Percentiles rank a stretch among this genome's conserved stretches.
phyloP scores from a whole-genome alignment of 306 rosid species.

The Chamaecrista fasciculata region DNA sequence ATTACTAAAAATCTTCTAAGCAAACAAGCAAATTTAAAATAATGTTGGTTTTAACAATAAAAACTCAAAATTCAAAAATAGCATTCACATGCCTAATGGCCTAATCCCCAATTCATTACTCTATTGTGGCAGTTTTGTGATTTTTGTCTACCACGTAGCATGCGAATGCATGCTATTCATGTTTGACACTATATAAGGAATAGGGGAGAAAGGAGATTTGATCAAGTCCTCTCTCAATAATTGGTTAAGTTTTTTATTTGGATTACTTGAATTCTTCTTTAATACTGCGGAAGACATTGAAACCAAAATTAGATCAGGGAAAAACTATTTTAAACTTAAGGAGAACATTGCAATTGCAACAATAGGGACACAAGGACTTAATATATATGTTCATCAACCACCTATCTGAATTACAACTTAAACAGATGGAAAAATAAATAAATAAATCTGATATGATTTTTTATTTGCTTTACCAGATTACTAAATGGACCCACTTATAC shows the following conservation, averaged over 20 bases:
- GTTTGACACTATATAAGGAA: slow-evolving; percentile 9
- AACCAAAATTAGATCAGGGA: neutral
- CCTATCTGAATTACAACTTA: neutral
- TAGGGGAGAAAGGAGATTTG: neutral
- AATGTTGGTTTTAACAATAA: neutral
- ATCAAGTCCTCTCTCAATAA: slow-evolving; percentile 14
- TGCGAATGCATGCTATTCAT: neutral
- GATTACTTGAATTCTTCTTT: neutral
- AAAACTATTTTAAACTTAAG: neutral
- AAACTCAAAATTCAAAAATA: neutral
- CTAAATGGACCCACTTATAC: neutral
- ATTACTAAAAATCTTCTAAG: neutral
- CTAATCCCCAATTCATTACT: neutral
- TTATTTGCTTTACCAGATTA: neutral
- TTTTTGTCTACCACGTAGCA: slow-evolving; percentile 1
- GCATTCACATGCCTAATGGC: slow-evolving; percentile 1
- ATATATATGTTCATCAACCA: neutral
- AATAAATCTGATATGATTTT: neutral
- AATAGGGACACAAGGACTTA: neutral
- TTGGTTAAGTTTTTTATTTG: neutral
- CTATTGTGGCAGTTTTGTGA: neutral
- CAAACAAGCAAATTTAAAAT: neutral
- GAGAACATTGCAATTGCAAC: neutral
- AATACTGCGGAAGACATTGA: neutral
- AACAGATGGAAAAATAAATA: neutral